phyloP scores from a whole-genome alignment of 305 asterid species.

The Fraxinus albicans region DNA sequence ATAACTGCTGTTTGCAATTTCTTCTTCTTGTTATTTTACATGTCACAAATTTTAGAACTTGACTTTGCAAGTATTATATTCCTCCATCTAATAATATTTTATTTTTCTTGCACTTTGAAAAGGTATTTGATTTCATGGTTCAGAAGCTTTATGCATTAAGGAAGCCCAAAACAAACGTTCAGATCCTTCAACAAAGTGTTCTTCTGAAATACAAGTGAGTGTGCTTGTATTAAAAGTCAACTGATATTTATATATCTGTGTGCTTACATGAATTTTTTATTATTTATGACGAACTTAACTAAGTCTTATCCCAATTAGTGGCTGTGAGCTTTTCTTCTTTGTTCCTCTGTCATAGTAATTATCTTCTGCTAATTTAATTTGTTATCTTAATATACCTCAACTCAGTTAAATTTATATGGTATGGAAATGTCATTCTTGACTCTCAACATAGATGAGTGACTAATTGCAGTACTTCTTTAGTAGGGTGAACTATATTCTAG shows the following conservation, averaged over 20 bases:
- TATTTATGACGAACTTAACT: neutral
- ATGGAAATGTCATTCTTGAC: neutral
- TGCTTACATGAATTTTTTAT: neutral
- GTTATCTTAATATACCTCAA: neutral
- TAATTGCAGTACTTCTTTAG: neutral
- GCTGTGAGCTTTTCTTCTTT: neutral
- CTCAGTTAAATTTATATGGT: neutral
- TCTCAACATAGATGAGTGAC: neutral
- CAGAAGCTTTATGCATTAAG: constrained; percentile 93
- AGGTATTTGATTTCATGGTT: constrained; percentile 90
- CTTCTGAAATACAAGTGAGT: constrained; percentile 96
- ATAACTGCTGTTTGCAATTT: constrained; percentile 13
- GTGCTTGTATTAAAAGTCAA: constrained; percentile 18
- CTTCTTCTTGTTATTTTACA: constrained; percentile 18
- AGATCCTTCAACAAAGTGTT: constrained; percentile 97
- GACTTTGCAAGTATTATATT: neutral
- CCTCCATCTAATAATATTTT: constrained; percentile 23
- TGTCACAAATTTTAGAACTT: constrained; percentile 15
- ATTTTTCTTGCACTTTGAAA: constrained; percentile 25
- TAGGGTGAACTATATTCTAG: neutral
- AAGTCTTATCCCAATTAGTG: neutral
- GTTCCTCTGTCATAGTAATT: neutral
- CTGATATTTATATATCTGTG: constrained; percentile 2
- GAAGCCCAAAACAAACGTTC: constrained; percentile 98
- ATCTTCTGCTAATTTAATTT: constrained; percentile 10